A percentile compares a stretch with the other conserved stretches of the same genome.
Evolutionary conservation across 2,329 filamentous ascomycete species (phyloP).

Genomic region (Phaeoacremonium minimum): DNA sequence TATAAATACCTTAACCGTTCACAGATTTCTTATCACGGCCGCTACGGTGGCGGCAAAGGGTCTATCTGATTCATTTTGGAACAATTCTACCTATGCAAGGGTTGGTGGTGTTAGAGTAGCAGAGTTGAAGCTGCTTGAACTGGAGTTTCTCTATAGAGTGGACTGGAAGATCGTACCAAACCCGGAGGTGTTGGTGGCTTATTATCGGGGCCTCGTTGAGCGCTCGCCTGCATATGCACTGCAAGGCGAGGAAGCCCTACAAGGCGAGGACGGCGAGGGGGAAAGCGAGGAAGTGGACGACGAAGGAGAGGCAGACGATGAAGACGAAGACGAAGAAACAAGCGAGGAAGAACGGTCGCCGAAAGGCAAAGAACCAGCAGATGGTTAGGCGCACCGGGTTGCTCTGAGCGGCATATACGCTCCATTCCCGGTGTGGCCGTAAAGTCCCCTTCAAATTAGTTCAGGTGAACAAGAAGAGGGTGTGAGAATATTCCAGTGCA

Average conservation of each 20-base stretch:
- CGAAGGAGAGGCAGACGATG: slow-evolving; percentile 23
- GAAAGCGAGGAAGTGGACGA: slow-evolving; percentile 25
- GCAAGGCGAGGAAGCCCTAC: slow-evolving; percentile 33
- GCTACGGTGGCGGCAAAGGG: slow-evolving; percentile 96
- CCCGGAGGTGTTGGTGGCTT: slow-evolving; percentile 87
- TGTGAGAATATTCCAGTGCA: no score
- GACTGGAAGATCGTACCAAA: slow-evolving; percentile 98
- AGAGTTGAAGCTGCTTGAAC: slow-evolving; percentile 84
- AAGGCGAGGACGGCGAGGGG: slow-evolving; percentile 19
- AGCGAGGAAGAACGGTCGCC: no score
- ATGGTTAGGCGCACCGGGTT: no score
- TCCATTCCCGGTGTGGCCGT: no score
- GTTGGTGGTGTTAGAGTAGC: slow-evolving; percentile 89
- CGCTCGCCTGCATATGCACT: slow-evolving; percentile 53
- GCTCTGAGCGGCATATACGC: no score
- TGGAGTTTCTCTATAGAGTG: slow-evolving; percentile 88
- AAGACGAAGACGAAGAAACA: slow-evolving; percentile 24
- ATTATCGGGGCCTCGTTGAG: slow-evolving; percentile 83
- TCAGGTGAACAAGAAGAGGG: no score
- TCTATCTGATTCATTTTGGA: slow-evolving; percentile 96
- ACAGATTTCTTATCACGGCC: slow-evolving; percentile 93
- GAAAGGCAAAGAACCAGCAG: no score
- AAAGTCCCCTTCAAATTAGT: no score
- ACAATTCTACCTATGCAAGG: slow-evolving; percentile 91
- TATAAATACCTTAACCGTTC: slow-evolving; percentile 92